Percentiles rank a stretch among this genome's conserved stretches.
Evolutionary conservation across 1,284 basidiomycete genomes (phyloP).

Genomic region (Schizopora paradoxa): DNA sequence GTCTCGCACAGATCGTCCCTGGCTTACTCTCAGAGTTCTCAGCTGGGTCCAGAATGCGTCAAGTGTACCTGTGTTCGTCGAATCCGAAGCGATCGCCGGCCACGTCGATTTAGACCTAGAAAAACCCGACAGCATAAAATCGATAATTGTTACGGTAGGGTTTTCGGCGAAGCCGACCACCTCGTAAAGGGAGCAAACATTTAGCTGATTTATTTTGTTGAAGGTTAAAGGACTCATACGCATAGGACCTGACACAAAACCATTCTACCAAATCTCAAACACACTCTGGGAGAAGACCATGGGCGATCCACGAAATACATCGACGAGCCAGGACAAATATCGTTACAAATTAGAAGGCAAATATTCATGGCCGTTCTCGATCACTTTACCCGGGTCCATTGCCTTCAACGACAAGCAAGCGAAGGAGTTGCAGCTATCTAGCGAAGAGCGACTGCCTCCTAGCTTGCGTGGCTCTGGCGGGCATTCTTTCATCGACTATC

Average conservation of each 20-base stretch:
- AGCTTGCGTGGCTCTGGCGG: conserved; percentile 4
- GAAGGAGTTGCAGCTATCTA: conserved; percentile 1
- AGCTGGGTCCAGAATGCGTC: background rate
- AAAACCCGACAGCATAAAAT: background rate
- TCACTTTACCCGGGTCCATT: conserved; percentile 14
- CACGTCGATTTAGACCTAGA: background rate
- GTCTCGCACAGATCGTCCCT: background rate
- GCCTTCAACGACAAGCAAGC: conserved; percentile 2
- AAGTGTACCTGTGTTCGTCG: background rate
- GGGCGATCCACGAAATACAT: conserved; percentile 6
- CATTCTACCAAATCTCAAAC: no score
- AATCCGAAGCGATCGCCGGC: background rate
- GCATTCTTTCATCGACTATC: conserved; percentile 18
- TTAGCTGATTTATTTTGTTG: no score
- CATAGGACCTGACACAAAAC: no score
- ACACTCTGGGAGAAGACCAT: conserved; percentile 16
- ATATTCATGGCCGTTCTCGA: conserved; percentile 19
- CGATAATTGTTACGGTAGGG: background rate
- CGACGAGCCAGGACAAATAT: conserved; percentile 3
- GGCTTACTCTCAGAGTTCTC: background rate
- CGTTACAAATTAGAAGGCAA: conserved; percentile 18
- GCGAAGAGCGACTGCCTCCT: conserved; percentile 3
- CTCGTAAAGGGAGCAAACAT: no score
- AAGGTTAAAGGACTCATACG: no score
- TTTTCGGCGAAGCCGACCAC: no score